Base-by-base conservation (phyloP, 1,139 yeast genomes). In the Meyerozyma carpophila region DNA sequence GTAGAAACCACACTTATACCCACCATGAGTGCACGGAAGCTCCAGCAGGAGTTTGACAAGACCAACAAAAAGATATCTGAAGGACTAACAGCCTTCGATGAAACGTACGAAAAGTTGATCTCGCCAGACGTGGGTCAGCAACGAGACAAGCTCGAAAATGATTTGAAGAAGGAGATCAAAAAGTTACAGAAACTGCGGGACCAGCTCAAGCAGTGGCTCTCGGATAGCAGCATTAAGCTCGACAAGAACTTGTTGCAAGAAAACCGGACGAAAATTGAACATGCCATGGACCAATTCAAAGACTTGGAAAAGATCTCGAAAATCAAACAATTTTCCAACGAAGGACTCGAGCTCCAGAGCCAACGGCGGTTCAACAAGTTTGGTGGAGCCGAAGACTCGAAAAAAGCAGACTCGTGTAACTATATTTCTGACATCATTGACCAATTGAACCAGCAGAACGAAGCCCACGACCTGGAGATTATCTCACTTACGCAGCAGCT, bases 211-310 rank as follows among this genome's bases (percentile, higher is more conserved):
- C 85, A 88, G 45, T 94, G 98, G 98, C 71, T 91, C 59, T 81
- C 95, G 40, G 95, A 94, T 55, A 85, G 84, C 56, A 95, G 94
- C 50, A 91, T 91, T 43, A 91, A 94, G 64, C 94, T 93, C 58
- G 95, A 90, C 67, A 85, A 88, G 61, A 73, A 66, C 39, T 65
- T 75, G 43, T 67, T 94, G 48, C 76, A 81, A 50, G 98, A 91
- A 49, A 87, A 90, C 56, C 75, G 98, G 44, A 77, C 83, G 53
- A 71, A 82, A 53, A 93, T 94, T 53, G 97, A 94, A 54, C 80
- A 78, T 59, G 96, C 94, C 45, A 93, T 93, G 99, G 98, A 94
- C 65, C 79, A 93, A 55, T 94, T 94, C 68, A 94, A 94, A 63
- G 93, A 93, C 43, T 87, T 91, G 52, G 99, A 94, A 63, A 88